phyloP scores from a whole-genome alignment of 306 rosid genomes.

The Mimosa bimucronata region DNA sequence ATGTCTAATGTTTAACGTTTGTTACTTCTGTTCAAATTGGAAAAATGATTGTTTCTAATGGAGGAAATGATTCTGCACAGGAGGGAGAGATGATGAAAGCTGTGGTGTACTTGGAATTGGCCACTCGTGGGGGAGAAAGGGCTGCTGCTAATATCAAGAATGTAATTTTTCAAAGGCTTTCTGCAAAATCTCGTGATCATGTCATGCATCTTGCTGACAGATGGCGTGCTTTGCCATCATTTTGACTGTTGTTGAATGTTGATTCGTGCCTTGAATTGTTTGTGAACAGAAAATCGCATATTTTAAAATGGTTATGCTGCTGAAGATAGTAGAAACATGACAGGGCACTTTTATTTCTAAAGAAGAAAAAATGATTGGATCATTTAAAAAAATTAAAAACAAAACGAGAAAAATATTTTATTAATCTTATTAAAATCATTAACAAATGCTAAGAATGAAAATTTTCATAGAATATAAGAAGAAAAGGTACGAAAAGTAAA shows the following conservation, averaged over 20 bases:
- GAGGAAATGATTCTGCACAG: constrained; percentile 48
- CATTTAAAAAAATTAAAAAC: neutral
- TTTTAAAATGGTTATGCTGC: neutral
- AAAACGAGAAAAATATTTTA: no score
- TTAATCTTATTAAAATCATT: no score
- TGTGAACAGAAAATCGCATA: constrained; percentile 10
- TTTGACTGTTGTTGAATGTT: constrained; percentile 33
- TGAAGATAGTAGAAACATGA: constrained; percentile 8
- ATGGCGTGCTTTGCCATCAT: constrained; percentile 72
- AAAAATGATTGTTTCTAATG: constrained; percentile 24
- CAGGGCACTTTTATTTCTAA: neutral
- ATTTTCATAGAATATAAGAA: no score
- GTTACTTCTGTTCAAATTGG: neutral
- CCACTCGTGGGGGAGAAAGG: constrained; percentile 73
- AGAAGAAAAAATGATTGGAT: neutral
- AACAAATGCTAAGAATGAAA: no score
- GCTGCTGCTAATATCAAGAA: constrained; percentile 73
- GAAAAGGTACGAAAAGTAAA: no score
- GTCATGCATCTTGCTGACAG: constrained; percentile 63
- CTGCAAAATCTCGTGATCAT: constrained; percentile 59
- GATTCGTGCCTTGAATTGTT: constrained; percentile 7
- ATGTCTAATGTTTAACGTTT: neutral
- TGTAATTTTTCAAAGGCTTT: constrained; percentile 64
- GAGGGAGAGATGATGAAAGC: constrained; percentile 83
- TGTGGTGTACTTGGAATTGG: constrained; percentile 88